Conservation (phyloP, 1,284 basidiomycete genomes). For the Marasmius tenuissimus region DNA sequence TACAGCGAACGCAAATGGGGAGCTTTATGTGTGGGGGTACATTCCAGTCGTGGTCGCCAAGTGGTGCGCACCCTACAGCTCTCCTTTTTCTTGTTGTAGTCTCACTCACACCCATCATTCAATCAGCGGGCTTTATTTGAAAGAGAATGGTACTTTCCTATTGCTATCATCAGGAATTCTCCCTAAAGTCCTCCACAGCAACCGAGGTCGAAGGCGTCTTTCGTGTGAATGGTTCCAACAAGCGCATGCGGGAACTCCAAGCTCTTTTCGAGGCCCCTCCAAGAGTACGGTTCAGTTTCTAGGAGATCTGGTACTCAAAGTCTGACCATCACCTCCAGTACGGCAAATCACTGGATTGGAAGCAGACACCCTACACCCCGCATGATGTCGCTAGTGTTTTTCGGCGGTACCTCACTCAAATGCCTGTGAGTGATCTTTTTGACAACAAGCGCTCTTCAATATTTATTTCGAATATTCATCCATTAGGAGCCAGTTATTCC, state of each 20-base stretch:
- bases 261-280: conserved; percentile 88
- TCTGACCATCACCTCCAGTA: conserved; percentile 55
- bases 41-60: conserved; percentile 98
- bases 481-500: conserved; percentile 88
- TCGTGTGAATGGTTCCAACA: conserved; percentile 90
- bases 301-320: not conserved
- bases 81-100: conserved; percentile 12
- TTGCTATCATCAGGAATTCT: conserved; percentile 1
- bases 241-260: conserved; percentile 95
- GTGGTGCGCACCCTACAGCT: conserved; percentile 58
- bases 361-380: conserved; percentile 79
- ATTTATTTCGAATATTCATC: conserved; percentile 15
- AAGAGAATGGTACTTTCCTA: conserved; percentile 72
- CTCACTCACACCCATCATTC: conserved; percentile 6
- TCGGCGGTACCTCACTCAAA: conserved; percentile 91
- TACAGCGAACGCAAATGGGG: conserved; percentile 82
- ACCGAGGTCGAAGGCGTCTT: conserved; percentile 97
- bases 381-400: conserved; percentile 98
- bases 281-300: conserved; percentile 50
- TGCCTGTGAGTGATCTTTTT: conserved; percentile 74
- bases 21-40: conserved; percentile 88
- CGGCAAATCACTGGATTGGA: conserved; percentile 93
- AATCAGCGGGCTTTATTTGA: conserved; percentile 82
- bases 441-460: conserved; percentile 14
- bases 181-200: conserved; percentile 43